phyloP scores from a whole-genome alignment of 1,139 yeast species.

The Diutina sp. region DNA sequence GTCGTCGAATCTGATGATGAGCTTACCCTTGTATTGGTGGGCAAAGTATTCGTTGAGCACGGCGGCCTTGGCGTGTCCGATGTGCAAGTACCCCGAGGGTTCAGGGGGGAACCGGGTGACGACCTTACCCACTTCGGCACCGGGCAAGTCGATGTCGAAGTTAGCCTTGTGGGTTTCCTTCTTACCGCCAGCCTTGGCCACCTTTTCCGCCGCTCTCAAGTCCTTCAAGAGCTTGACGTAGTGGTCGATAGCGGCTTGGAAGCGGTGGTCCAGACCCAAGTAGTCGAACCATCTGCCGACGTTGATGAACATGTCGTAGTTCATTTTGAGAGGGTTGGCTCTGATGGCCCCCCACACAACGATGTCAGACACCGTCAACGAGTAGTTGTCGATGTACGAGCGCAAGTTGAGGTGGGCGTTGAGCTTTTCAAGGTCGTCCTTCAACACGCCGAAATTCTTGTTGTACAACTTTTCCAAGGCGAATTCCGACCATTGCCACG shows the following conservation, averaged over 20 bases:
- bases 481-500: constrained; percentile 53
- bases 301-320: constrained; percentile 64
- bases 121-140: constrained; percentile 84
- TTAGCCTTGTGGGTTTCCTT: constrained; percentile 80
- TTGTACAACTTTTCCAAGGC: constrained; percentile 59
- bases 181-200: constrained; percentile 44
- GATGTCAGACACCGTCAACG: constrained; percentile 63
- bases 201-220: constrained; percentile 56
- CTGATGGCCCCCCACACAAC: constrained; percentile 91
- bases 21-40: constrained; percentile 82
- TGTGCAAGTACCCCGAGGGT: constrained; percentile 93
- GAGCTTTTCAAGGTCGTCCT: constrained; percentile 64
- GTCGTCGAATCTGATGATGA: constrained; percentile 91
- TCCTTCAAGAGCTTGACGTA: constrained; percentile 60
- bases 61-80: constrained; percentile 98
- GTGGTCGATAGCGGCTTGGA: constrained; percentile 59
- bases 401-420: constrained; percentile 81
- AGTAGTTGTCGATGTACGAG: constrained; percentile 60
- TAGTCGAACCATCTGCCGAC: constrained; percentile 89
- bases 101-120: constrained; percentile 99
- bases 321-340: constrained; percentile 68
- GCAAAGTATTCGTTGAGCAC: constrained; percentile 92
- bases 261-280: constrained; percentile 51
- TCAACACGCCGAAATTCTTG: constrained; percentile 80
- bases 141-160: constrained; percentile 83